Evolutionary conservation across 805 yeast species (phyloP), one percentile per base, ranked within the genome.

Genomic region (Cyberlindnera subsufficiens): DNA sequence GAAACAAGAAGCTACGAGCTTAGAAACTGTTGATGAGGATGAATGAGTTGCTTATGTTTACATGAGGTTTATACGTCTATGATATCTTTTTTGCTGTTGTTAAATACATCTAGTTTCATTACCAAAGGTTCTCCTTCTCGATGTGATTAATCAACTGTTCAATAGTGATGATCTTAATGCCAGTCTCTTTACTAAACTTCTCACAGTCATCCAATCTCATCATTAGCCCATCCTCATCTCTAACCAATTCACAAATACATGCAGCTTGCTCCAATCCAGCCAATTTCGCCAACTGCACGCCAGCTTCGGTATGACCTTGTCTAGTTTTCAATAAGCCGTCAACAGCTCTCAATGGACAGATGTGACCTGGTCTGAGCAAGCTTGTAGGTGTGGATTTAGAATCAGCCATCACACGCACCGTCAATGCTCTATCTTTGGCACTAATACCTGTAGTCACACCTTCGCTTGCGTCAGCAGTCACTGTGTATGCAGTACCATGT

Each of bases 401-500:
- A 49, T 77, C 74, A 1, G 96, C 96, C 53, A 93, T 72, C 45
- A 71, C 71, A 32, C 71, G 65, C 32, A 86, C 86, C 1, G 99
- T 93, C 52, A 85, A 66, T 0, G 95, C 91, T 56, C 99, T 75
- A 64, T 93, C 99, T 55, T 81, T 82, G 9, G 99, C 97, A 20
- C 95, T 84, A 39, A 93, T 93, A 11, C 99, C 99, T 0, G 99
- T 93, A 11, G 98, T 88, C 31, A 98, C 90, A 30, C 96, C 96
- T 44, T 83, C 83, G 30, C 76, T 79, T 49, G 68, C 80, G 60
- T 93, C 99, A 41, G 86, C 86, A 1, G 97, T 88, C 38, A 93
- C 80, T 1, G 99, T 93, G 66, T 93, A 93, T 2, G 98, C 98
- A 2, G 99, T 93, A 10, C 96, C 95, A 54, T 93, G 97, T 60